Conservation (phyloP, 495 filamentous ascomycete species). For the Tuber melanosporum region DNA sequence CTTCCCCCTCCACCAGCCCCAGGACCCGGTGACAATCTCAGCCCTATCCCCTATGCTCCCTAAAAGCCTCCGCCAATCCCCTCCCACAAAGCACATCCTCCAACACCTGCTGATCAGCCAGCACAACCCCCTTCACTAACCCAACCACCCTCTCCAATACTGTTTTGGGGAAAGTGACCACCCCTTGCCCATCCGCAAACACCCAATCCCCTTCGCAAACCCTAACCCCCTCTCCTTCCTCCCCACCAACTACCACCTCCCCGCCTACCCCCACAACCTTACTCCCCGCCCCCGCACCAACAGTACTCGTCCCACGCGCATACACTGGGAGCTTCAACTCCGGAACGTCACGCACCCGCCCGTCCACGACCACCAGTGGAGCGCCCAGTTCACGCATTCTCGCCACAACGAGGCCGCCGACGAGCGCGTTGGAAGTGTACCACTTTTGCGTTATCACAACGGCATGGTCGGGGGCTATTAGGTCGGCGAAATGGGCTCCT, state of each 20-base stretch:
- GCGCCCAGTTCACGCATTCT: slow-evolving; percentile 54
- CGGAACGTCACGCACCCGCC: slow-evolving; percentile 57
- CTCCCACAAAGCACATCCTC: slow-evolving; percentile 54
- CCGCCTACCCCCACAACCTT: slow-evolving; percentile 54
- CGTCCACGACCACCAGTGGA: slow-evolving; percentile 53
- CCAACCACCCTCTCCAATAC: slow-evolving; percentile 50
- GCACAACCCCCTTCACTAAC: slow-evolving; percentile 51
- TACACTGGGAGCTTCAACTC: slow-evolving; percentile 53
- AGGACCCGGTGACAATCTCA: background rate
- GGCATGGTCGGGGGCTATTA: slow-evolving; percentile 49
- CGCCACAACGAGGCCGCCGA: slow-evolving; percentile 63
- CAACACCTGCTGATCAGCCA: slow-evolving; percentile 57
- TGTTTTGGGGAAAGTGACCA: slow-evolving; percentile 56
- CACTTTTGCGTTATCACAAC: slow-evolving; percentile 56
- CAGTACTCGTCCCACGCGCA: slow-evolving; percentile 52
- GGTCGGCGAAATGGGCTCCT: slow-evolving; percentile 57
- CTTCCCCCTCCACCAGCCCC: background rate
- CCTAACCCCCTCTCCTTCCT: slow-evolving; percentile 40
- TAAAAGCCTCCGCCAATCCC: slow-evolving; percentile 55
- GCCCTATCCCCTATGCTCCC: slow-evolving; percentile 37
- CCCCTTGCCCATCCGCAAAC: slow-evolving; percentile 57
- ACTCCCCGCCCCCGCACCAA: slow-evolving; percentile 56
- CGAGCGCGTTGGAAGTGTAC: slow-evolving; percentile 56
- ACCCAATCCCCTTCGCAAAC: slow-evolving; percentile 57
- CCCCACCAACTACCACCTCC: slow-evolving; percentile 45